These are phyloP conservation scores for Kokia cookei DNA, from an alignment of 441 rosid species.

Conservation along the genomic window DNA sequence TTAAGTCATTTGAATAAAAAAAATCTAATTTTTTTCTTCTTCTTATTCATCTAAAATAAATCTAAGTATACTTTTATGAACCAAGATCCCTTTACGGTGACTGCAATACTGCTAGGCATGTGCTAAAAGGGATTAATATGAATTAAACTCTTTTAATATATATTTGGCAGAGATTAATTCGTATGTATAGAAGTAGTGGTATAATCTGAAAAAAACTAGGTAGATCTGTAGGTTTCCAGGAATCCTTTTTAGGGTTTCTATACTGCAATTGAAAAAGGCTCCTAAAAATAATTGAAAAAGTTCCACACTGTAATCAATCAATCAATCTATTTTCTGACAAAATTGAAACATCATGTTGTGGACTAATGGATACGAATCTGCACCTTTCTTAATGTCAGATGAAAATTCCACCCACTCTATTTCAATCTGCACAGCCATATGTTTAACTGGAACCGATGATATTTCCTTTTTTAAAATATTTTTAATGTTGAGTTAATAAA, in stretches of 20 bases:
- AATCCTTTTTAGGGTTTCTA: constrained; percentile 11
- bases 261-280: too few relatives aligned
- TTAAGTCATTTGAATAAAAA: too few relatives aligned
- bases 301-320: not conserved
- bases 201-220: constrained; percentile 4
- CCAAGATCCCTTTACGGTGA: not conserved
- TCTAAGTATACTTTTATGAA: not conserved
- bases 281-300: not conserved
- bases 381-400: not conserved
- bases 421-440: not conserved
- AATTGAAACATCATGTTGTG: not conserved
- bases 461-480: too few relatives aligned
- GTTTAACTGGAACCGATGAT: not conserved
- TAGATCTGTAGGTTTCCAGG: constrained; percentile 1
- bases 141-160: not conserved
- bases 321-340: not conserved
- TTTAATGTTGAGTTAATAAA: too few relatives aligned
- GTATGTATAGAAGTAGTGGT: not conserved
- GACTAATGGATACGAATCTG: not conserved
- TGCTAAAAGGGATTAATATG: not conserved
- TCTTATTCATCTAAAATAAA: not conserved
- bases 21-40: not conserved
- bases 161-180: not conserved
- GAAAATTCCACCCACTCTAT: not conserved
- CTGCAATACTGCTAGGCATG: not conserved